phyloP scores from a whole-genome alignment of 805 yeast species.

The Ogataea glucozyma region DNA sequence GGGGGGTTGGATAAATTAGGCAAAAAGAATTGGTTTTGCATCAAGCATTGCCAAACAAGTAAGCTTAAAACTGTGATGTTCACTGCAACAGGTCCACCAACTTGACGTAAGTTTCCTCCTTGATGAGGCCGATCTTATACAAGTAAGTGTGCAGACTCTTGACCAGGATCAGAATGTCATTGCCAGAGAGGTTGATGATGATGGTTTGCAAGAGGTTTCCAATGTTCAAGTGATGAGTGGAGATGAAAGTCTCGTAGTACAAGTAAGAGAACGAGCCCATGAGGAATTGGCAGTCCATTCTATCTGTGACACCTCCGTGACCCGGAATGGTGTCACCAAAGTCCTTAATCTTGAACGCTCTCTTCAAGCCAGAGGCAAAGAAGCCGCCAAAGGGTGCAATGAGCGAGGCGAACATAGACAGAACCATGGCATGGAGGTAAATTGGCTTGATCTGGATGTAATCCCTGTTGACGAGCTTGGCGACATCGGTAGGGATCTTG shows the following conservation, averaged over 20 bases:
- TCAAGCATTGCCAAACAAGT: constrained; percentile 1
- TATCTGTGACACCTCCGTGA: constrained; percentile 96
- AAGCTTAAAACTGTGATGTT: background rate
- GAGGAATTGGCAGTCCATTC: constrained; percentile 96
- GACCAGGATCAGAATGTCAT: constrained; percentile 64
- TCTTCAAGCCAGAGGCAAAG: constrained; percentile 95
- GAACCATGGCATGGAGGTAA: constrained; percentile 80
- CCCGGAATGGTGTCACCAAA: constrained; percentile 99
- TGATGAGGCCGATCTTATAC: constrained; percentile 42
- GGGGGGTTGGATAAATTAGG: background rate
- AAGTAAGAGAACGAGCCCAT: constrained; percentile 96
- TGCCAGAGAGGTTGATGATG: constrained; percentile 64
- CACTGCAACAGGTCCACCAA: constrained; percentile 28
- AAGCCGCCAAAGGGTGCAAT: constrained; percentile 99
- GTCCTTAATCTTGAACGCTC: constrained; percentile 95
- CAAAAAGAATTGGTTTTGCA: background rate
- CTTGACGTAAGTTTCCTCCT: constrained; percentile 35
- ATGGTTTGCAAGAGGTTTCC: constrained; percentile 76
- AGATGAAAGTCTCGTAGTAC: constrained; percentile 89
- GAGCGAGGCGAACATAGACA: constrained; percentile 93
- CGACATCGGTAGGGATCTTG: constrained; percentile 69
- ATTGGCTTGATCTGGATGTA: constrained; percentile 75
- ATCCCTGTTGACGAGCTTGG: constrained; percentile 42
- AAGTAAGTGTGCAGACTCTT: constrained; percentile 59
- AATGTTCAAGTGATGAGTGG: constrained; percentile 67